Base-by-base conservation (phyloP, 2,329 filamentous ascomycete genomes). In the Exophiala viscosa region DNA sequence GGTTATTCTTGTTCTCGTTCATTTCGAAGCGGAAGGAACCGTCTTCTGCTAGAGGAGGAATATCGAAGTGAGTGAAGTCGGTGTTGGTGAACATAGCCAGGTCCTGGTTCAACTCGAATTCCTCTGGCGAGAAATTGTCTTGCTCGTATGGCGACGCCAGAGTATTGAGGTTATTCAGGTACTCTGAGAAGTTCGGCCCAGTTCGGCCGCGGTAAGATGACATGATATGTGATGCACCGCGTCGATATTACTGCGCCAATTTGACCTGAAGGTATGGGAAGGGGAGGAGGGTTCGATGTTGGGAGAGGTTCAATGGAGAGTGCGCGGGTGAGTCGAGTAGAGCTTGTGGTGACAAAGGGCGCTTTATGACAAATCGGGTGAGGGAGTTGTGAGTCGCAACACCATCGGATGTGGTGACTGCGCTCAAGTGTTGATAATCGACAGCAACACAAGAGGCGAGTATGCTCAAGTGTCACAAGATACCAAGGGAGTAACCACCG, bases 141-240 rank as follows among this genome's bases (percentile, higher is more conserved):
- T 85, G 77, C 48, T 86, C 81, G 63, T 84, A 82, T 56, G 86
- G 76, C 56, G 84, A 76, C 2, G 80, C 80, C 50, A 86, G 76
- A 41, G 80, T 82, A 76, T 96, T 96, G 65, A 96, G 78, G 62
- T 91, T 87, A 65, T 88, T 86, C 61, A 96, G 80, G 75, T 93
- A 95, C 67, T 90, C 86, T 66, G 90, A 90, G 73, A 96, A 88
- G 70, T 95, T 95, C 66, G 88, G 86, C 54, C 60, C 87, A 67
- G 87, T 84, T 58, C 89, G 86, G 66, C 85, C 86, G 71, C 80
- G 84, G 79, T 84, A 90, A 68, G 77, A 80, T 69, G 88, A 83
- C 87, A 90, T 90, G 32, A 36, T 57, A 46, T 32, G 44, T 28
- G 14, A 8, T 11, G 4, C 39, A 41, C 31, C 31, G 18, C 11